These are phyloP conservation scores for Kwoniella mangroviensis DNA, from an alignment of 768 basidiomycete species.

Conservation along the genomic window DNA sequence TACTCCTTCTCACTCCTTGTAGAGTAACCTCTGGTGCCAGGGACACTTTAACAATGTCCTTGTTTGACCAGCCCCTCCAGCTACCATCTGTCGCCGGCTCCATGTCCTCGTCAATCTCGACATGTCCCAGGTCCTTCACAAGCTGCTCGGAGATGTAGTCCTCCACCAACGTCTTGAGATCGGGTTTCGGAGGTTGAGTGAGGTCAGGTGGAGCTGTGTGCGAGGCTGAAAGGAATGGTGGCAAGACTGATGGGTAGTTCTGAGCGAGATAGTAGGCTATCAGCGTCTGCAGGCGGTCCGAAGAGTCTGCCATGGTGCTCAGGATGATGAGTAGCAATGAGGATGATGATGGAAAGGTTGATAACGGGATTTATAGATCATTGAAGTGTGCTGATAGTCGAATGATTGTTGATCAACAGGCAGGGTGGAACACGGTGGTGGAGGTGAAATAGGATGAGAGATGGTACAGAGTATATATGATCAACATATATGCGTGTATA, in stretches of 20 bases:
- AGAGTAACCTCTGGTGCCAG: slow-evolving; percentile 38
- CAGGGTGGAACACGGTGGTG: too few relatives aligned
- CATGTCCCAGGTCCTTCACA: slow-evolving; percentile 8
- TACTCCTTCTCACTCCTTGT: slow-evolving; percentile 39
- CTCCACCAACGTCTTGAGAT: slow-evolving; percentile 47
- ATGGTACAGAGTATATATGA: too few relatives aligned
- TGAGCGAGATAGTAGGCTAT: slow-evolving; percentile 49
- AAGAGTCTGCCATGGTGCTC: slow-evolving; percentile 1
- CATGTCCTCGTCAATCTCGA: slow-evolving; percentile 5
- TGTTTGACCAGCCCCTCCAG: slow-evolving; percentile 29
- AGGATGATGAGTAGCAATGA: not conserved
- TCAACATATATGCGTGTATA: too few relatives aligned
- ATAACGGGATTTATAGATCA: too few relatives aligned
- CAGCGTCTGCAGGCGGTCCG: slow-evolving; percentile 20
- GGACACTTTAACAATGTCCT: slow-evolving; percentile 35
- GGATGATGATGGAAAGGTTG: not conserved
- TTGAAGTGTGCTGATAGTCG: too few relatives aligned
- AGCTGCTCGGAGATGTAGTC: slow-evolving; percentile 36
- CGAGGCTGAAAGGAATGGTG: slow-evolving; percentile 41
- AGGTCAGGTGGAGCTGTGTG: slow-evolving; percentile 35
- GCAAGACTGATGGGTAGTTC: slow-evolving; percentile 44
- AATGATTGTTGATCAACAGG: too few relatives aligned
- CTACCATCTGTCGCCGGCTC: slow-evolving; percentile 30
- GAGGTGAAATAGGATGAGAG: too few relatives aligned
- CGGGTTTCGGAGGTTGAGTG: slow-evolving; percentile 39